Evolutionary conservation across 1,284 basidiomycete species (phyloP), one percentile per base, ranked within the genome.

Genomic region (Hortiboletus rubellus): DNA sequence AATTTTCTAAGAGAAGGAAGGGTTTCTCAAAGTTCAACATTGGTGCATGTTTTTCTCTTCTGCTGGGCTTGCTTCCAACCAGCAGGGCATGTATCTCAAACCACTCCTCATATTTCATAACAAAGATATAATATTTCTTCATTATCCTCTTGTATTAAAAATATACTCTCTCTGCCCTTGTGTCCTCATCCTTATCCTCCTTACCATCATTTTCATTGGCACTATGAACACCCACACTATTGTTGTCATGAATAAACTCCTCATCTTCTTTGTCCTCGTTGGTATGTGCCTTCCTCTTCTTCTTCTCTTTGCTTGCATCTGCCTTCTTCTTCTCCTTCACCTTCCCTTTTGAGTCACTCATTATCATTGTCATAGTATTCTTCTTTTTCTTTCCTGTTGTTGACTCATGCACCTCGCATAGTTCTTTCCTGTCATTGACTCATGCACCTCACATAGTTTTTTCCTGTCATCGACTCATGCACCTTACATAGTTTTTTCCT

Each of bases 31-130:
- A 49, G 10, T 30, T 30, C 2, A 33, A 37, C 0, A 15, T 3
- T 3, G 38, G n/a, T 3, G 14, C 7, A 7, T 3, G 3, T 31
- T 33, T 46, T 5, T 6, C n/a, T 18, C 33, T 7, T 15, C n/a
- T 6, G 5, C 3, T 1, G 0, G 7, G 7, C 31, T 36, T 46
- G 33, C 18, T 46, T 0, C 18, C 18, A 0, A 17, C 3, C 11
- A 46, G 31, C 8, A 46, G 11, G 10, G 3, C 9, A 7, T 41
- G 27, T 18, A 18, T 18, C 18, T 18, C 18, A 18, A 2, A 18
- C 18, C 18, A 18, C 18, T 18, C 18, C 18, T 18, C 18, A 18
- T 18, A 2, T 18, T 18, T 18, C 18, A 18, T 18, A 2, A 18
- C 18, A 18, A 18, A 2, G 18, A 2, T 18, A 18, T 18, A 18